phyloP scores from a whole-genome alignment of 192 early-diverging fungal genomes.

The Chytriomyces sp. region DNA sequence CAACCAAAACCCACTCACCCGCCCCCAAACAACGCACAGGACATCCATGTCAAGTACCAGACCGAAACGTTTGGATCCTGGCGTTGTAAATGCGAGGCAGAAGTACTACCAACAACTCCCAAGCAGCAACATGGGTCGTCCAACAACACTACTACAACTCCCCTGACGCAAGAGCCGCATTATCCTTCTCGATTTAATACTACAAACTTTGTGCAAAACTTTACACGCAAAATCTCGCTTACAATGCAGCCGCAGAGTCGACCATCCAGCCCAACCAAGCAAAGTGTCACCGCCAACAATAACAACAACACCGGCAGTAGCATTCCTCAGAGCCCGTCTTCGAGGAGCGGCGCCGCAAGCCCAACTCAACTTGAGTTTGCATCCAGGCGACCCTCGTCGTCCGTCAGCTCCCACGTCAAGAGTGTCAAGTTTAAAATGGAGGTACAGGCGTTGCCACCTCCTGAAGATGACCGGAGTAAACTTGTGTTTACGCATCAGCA shows the following conservation, averaged over 20 bases:
- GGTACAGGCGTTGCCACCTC: conserved; percentile 23
- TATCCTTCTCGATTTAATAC: neutral
- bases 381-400: conserved; percentile 2
- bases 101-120: neutral
- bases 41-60: conserved; percentile 19
- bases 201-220: conserved; percentile 1
- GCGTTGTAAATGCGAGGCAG: conserved; percentile 11
- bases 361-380: no score
- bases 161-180: neutral
- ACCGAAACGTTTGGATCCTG: conserved; percentile 17
- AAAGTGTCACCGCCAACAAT: neutral
- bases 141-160: neutral
- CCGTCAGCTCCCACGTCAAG: conserved; percentile 11
- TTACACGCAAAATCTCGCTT: neutral
- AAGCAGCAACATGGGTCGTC: neutral
- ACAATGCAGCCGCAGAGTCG: neutral
- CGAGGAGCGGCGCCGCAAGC: no score
- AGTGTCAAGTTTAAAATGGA: conserved; percentile 54
- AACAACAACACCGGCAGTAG: no score
- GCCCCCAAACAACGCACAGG: neutral
- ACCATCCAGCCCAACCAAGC: neutral
- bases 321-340: no score
- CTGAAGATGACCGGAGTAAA: neutral
- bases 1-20: neutral
- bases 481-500: conserved; percentile 54